Percentiles rank a stretch among this genome's conserved stretches.
Conservation (phyloP, 2,329 filamentous ascomycete species). For the Claviceps pazoutovae region DNA sequence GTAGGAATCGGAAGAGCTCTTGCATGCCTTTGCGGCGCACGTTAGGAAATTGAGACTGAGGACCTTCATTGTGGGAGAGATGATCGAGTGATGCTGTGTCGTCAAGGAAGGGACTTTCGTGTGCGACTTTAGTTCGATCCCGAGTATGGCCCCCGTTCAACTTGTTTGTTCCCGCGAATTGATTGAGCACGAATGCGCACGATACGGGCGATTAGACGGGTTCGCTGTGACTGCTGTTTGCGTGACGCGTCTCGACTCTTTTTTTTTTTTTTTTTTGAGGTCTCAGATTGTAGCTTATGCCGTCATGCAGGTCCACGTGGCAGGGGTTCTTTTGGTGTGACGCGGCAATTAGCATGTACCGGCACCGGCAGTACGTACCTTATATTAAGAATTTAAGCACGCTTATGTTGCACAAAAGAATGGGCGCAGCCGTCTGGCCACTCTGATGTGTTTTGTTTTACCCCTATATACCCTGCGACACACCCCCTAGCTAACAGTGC, state of each 20-base stretch:
- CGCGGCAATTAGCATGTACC: neutral
- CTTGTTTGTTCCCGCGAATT: too few species aligned
- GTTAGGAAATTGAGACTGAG: conserved; percentile 93
- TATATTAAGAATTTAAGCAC: too few species aligned
- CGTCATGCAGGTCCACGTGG: conserved; percentile 6
- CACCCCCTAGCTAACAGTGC: too few species aligned
- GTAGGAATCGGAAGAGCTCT: conserved; percentile 63
- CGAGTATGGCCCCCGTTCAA: neutral
- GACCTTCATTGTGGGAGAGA: conserved; percentile 58
- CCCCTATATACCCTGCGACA: too few species aligned
- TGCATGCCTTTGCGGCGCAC: conserved; percentile 93
- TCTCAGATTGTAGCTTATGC: neutral
- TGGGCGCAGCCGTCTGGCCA: too few species aligned
- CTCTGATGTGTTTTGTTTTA: too few species aligned
- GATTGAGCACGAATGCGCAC: too few species aligned
- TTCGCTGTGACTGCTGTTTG: too few species aligned
- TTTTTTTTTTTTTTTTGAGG: conserved; percentile 13
- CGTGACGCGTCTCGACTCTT: conserved; percentile 7
- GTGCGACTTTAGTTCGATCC: neutral
- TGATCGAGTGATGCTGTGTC: neutral
- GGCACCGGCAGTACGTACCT: too few species aligned
- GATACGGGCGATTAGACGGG: too few species aligned
- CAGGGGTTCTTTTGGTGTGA: neutral
- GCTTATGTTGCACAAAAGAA: too few species aligned
- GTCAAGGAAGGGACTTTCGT: neutral